phyloP scores from a whole-genome alignment of 345 rosid species.

The Salix purpurea region DNA sequence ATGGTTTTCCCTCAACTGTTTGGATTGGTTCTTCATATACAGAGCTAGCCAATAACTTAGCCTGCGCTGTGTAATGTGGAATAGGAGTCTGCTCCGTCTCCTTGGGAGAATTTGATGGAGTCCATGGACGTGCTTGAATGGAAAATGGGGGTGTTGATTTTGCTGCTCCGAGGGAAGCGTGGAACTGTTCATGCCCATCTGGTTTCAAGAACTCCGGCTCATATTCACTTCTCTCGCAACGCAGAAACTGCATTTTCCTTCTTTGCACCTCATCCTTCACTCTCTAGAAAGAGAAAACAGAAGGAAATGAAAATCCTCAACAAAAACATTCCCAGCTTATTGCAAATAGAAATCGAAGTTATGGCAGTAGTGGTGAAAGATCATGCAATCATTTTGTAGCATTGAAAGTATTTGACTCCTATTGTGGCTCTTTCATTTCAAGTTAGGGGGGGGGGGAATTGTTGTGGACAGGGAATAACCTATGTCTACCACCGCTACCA shows the following conservation, averaged over 20 bases:
- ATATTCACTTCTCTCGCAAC: slow-evolving; percentile 19
- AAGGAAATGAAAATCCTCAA: neutral
- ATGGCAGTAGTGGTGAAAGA: neutral
- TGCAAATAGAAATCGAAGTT: neutral
- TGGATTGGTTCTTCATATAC: slow-evolving; percentile 24
- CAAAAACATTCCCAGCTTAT: neutral
- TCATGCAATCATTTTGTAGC: neutral
- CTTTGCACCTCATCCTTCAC: slow-evolving; percentile 68
- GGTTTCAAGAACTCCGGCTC: slow-evolving; percentile 34
- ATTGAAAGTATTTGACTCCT: neutral
- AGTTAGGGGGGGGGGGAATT: no score
- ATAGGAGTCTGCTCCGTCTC: slow-evolving; percentile 10
- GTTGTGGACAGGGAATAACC: neutral
- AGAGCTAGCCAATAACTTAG: slow-evolving; percentile 12
- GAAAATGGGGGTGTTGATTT: slow-evolving; percentile 16
- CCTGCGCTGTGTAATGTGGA: slow-evolving; percentile 14
- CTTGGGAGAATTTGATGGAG: slow-evolving; percentile 15
- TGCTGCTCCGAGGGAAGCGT: slow-evolving; percentile 36
- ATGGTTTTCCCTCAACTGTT: slow-evolving; percentile 17
- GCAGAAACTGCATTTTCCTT: slow-evolving; percentile 41
- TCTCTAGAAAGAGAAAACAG: slow-evolving; percentile 40
- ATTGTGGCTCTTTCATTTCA: no score
- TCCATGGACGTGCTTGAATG: slow-evolving; percentile 21
- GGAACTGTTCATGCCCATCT: slow-evolving; percentile 59
- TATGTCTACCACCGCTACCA: neutral